Conservation (phyloP, 2,329 filamentous ascomycete species). For the Geosmithia morbida region DNA sequence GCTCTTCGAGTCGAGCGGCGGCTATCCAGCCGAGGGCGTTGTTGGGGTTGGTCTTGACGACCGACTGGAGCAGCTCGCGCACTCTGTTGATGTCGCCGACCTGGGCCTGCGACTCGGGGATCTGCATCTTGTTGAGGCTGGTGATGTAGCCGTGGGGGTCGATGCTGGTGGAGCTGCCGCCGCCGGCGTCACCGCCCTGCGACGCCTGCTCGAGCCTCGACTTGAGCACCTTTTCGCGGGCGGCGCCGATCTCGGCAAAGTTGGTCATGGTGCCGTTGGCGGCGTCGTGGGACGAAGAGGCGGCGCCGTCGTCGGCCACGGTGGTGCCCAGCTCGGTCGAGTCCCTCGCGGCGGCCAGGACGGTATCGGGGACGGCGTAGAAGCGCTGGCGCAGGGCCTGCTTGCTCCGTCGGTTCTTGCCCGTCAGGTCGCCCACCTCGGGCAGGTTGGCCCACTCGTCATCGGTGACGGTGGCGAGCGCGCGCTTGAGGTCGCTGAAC, state of each 20-base stretch:
- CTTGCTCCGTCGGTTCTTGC: constrained; percentile 76
- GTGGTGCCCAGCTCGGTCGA: constrained; percentile 74
- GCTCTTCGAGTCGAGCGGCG: constrained; percentile 78
- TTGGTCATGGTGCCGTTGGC: constrained; percentile 92
- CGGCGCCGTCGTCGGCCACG: constrained; percentile 62
- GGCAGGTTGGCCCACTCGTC: constrained; percentile 95
- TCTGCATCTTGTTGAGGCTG: constrained; percentile 68
- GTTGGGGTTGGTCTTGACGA: constrained; percentile 91
- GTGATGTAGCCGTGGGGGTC: constrained; percentile 95
- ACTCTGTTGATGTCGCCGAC: constrained; percentile 94
- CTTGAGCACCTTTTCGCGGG: constrained; percentile 87
- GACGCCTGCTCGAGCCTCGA: constrained; percentile 88
- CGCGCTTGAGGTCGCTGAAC: constrained; percentile 90
- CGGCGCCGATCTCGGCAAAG: constrained; percentile 93
- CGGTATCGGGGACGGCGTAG: constrained; percentile 94
- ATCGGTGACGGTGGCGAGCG: constrained; percentile 74
- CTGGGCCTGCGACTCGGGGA: constrained; percentile 66
- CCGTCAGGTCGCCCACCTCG: constrained; percentile 91
- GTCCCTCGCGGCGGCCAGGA: constrained; percentile 74
- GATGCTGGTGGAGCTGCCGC: constrained; percentile 77
- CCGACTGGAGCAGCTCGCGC: constrained; percentile 81
- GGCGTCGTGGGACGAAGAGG: constrained; percentile 23
- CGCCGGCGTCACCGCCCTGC: constrained; percentile 49
- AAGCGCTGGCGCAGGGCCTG: constrained; percentile 74
- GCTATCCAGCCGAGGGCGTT: constrained; percentile 96